Evolutionary conservation across 768 basidiomycete species (phyloP), one percentile per base, ranked within the genome.

Genomic region (Calvatia gigantea): DNA sequence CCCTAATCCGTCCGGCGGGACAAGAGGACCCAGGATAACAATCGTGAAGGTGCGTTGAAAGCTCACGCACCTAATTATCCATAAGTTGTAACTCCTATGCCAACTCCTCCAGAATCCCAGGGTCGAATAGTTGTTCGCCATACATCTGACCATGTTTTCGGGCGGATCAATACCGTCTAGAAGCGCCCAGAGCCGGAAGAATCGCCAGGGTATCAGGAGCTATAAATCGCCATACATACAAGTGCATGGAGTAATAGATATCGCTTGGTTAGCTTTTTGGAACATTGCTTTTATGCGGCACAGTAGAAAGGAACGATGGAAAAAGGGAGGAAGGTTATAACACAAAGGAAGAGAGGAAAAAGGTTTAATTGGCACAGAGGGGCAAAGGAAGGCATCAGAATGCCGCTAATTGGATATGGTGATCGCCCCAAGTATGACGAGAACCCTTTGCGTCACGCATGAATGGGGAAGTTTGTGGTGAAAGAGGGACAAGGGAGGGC

Each of bases 131-230:
- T 98, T 98, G 69, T 98, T 99, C 19, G 85, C 90, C 86, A 98
- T 89, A 65, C 97, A 98, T n/a, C 97, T 82, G 11, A 99, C 81
- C 97, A 98, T 97, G 69, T 99, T 99, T 70, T 99, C 97, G 0
- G 96, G 97, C 0, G 94, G 89, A 62, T 97, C 92, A 31, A 98
- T 80, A 0, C 91, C 91, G 63, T 94, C 91, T 51, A 83, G 68
- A 19, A 98, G 74, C 2, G 95, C 87, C 94, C 95, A 98, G 17
- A 97, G 72, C 2, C 95, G 89, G 76, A 98, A 98, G 75, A 97
- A 97, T 9, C 96, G 82, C 96, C 96, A 98, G 0, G 94, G 91
- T 19, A 98, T 82, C 38, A 98, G 75, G 19, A 98, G 83, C 95
- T 98, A 39, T 11, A n/a, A 23, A n/a, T 4, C 33, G 4, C 35